Evolutionary conservation across 2,329 filamentous ascomycete genomes (phyloP).

Genomic region (Colletotrichum incanum): DNA sequence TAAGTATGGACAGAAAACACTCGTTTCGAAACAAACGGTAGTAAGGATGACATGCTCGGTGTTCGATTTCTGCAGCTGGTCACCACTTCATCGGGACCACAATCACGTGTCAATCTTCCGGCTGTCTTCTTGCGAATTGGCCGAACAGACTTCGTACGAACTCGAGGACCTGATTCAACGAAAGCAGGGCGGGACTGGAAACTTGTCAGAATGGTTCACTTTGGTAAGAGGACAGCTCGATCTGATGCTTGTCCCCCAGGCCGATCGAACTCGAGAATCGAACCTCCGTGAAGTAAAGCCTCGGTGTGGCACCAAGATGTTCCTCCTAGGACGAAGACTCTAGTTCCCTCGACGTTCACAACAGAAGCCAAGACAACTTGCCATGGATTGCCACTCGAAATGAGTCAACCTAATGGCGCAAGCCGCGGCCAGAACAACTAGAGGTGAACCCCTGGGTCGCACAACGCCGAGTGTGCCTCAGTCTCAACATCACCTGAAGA

Average conservation of each 20-base stretch:
- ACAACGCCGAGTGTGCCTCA: not conserved
- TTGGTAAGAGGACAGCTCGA: not conserved
- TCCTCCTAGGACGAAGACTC: not conserved
- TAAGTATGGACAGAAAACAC: not conserved
- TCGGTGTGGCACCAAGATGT: not conserved
- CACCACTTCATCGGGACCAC: not conserved
- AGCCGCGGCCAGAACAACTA: not conserved
- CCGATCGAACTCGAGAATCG: too few relatives aligned
- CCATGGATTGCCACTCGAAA: not conserved
- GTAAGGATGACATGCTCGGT: not conserved
- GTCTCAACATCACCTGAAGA: not conserved
- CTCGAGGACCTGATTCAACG: not conserved
- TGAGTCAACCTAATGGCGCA: not conserved
- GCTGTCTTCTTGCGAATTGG: not conserved
- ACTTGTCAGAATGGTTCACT: not conserved
- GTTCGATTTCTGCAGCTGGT: not conserved
- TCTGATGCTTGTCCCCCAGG: not conserved
- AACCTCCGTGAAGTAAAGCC: too few relatives aligned
- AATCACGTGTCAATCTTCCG: not conserved
- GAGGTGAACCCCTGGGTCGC: too few relatives aligned
- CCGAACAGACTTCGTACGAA: not conserved
- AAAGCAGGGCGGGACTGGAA: not conserved
- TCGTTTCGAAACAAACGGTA: not conserved
- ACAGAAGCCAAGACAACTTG: not conserved
- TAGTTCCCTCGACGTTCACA: not conserved